A percentile compares a stretch with the other conserved stretches of the same genome.
Conservation (phyloP, 2,329 filamentous ascomycete species). For the Penicillium sp. region DNA sequence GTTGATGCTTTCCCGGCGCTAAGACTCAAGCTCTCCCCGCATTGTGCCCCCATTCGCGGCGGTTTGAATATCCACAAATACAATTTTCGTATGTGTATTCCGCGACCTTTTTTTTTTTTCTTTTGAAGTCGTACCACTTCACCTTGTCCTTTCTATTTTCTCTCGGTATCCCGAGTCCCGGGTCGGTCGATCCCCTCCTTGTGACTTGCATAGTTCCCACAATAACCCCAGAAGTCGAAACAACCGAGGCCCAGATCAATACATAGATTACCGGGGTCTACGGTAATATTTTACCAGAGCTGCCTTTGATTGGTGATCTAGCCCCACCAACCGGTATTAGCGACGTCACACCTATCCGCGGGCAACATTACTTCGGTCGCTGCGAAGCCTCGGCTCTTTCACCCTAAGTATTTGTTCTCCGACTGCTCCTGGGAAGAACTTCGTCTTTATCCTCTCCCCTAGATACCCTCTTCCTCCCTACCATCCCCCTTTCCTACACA, state of each 20-base stretch:
- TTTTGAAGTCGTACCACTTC: background rate
- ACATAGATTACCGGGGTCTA: background rate
- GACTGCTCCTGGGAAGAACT: conserved; percentile 9
- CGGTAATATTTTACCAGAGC: background rate
- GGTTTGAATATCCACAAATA: background rate
- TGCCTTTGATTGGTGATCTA: background rate
- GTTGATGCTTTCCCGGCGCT: conserved; percentile 3
- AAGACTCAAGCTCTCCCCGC: conserved; percentile 16
- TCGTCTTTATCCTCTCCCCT: background rate
- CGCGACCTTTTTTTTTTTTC: background rate
- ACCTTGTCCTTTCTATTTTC: conserved; percentile 2
- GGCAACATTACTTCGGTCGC: conserved; percentile 2
- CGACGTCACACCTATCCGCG: background rate
- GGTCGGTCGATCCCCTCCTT: conserved; percentile 1
- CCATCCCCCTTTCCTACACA: conserved; percentile 8
- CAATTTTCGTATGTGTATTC: background rate
- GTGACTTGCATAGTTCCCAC: conserved; percentile 5
- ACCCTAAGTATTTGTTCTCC: conserved; percentile 12
- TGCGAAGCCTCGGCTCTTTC: conserved; percentile 24
- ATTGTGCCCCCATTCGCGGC: conserved; percentile 3
- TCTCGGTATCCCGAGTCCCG: conserved; percentile 1
- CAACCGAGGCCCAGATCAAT: conserved; percentile 8
- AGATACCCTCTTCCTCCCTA: conserved; percentile 8
- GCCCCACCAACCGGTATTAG: background rate
- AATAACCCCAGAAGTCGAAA: conserved; percentile 3